Evolutionary conservation across 2,329 filamentous ascomycete genomes (phyloP).

Genomic region (Epichloe brachyelytri): DNA sequence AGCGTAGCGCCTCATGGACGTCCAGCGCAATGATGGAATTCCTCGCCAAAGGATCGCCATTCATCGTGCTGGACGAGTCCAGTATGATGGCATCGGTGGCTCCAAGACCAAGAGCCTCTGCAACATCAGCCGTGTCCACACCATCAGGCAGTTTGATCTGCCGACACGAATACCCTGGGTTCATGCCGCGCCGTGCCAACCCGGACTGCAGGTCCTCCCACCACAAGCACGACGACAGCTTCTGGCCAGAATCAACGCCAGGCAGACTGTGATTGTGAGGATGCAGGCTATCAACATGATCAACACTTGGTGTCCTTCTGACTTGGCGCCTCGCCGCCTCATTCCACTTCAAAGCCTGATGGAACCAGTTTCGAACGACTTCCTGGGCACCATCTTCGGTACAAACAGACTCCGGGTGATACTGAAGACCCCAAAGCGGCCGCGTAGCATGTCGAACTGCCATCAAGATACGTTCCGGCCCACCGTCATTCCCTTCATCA

Average conservation of each 20-base stretch:
- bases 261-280: slow-evolving; percentile 6
- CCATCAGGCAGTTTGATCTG: slow-evolving; percentile 31
- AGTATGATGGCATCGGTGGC: slow-evolving; percentile 39
- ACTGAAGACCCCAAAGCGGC: slow-evolving; percentile 81
- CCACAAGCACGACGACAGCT: slow-evolving; percentile 11
- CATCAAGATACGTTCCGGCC: slow-evolving; percentile 54
- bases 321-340: slow-evolving; percentile 12
- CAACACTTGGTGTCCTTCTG: background rate
- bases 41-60: slow-evolving; percentile 29
- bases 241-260: slow-evolving; percentile 9
- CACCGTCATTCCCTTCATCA: slow-evolving; percentile 12
- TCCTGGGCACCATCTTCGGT: slow-evolving; percentile 54
- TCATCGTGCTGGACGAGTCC: slow-evolving; percentile 45
- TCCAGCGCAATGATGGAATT: slow-evolving; percentile 65
- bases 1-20: slow-evolving; percentile 38
- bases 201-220: slow-evolving; percentile 12
- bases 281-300: slow-evolving; percentile 12
- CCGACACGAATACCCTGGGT: slow-evolving; percentile 25
- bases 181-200: slow-evolving; percentile 17
- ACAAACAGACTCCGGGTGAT: slow-evolving; percentile 81
- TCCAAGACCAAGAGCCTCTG: slow-evolving; percentile 33
- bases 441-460: slow-evolving; percentile 52
- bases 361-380: slow-evolving; percentile 67
- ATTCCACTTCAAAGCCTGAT: slow-evolving; percentile 49
- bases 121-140: slow-evolving; percentile 39